Base-by-base conservation (phyloP, 2,329 filamentous ascomycete species). In the Tolypocladium ophioglossoides region DNA sequence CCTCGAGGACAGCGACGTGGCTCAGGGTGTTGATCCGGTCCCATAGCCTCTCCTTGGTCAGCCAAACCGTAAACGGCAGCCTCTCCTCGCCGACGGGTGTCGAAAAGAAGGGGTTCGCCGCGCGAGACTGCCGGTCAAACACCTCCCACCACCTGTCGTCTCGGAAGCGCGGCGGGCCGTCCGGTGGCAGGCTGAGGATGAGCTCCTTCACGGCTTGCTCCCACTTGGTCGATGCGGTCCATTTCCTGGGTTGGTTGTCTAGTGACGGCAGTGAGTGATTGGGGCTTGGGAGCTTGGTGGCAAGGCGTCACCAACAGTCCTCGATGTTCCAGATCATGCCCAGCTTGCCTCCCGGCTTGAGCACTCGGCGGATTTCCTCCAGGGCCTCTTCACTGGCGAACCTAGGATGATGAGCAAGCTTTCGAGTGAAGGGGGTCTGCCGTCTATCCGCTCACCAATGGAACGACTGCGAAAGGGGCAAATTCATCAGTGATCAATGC, bases 301-400 rank as follows among this genome's bases (percentile, higher is more conserved):
- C 6, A 38, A 16, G 27, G 18, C 6, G 39, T 48, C 27, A 70
- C 77, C 63, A 69, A 85, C 84, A 88, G 59, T 87, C 83, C 65
- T 89, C 85, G 56, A 85, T 73, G 61, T 89, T 89, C 86, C 87
- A 90, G 52, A 90, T 83, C 66, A 87, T 68, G 16, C 82, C 86
- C 32, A 90, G 72, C 32, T 74, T 74, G 8, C 78, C 79, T 8
- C 77, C 77, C 0, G 82, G 82, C 62, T 78, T 78, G 50, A 90
- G 69, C 0, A 86, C 77, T 49, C 85, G 78, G 59, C 82, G 77
- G n/a, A 90, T 85, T 61, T 89, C 85, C 48, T 72, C 68, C 32
- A 91, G 70, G 0, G 85, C 73, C 38, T 80, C 75, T 44, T 77
- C 70, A 52, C 78, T 86, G 40, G 85, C 82, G 69, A 90, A 90